Evolutionary conservation across 768 basidiomycete species (phyloP).

Genomic region (Leccinum disarticulatum): DNA sequence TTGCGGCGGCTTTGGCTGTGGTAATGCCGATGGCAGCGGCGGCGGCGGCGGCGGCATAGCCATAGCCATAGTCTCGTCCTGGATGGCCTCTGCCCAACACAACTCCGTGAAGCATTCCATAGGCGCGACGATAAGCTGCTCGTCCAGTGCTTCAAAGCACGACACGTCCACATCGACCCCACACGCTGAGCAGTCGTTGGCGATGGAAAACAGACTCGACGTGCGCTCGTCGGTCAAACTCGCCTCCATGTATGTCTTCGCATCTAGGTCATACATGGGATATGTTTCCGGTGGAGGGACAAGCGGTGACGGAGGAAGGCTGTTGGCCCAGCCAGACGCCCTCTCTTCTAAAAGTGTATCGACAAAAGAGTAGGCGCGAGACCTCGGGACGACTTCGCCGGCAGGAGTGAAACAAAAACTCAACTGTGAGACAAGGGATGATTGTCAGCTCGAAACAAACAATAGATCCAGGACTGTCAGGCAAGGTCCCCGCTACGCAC

Average conservation of each 20-base stretch:
- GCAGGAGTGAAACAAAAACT: slow-evolving; percentile 24
- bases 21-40: too few relatives aligned
- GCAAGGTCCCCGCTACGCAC: slow-evolving; percentile 15
- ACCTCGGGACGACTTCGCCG: slow-evolving; percentile 10
- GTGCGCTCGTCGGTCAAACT: slow-evolving; percentile 2
- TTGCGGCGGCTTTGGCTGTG: too few relatives aligned
- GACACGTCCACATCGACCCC: slow-evolving; percentile 37
- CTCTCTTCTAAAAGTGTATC: slow-evolving; percentile 13
- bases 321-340: slow-evolving; percentile 24
- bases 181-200: slow-evolving; percentile 27
- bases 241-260: slow-evolving; percentile 7
- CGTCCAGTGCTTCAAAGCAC: slow-evolving; percentile 39
- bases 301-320: slow-evolving; percentile 15
- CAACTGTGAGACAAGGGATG: slow-evolving; percentile 9
- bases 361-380: slow-evolving; percentile 17
- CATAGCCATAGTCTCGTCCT: slow-evolving; percentile 19
- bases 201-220: slow-evolving; percentile 14
- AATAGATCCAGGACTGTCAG: neutral
- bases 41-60: neutral
- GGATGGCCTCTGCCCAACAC: slow-evolving; percentile 40
- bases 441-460: slow-evolving; percentile 5
- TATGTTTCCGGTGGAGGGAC: slow-evolving; percentile 4
- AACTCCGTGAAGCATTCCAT: slow-evolving; percentile 39
- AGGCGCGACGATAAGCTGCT: slow-evolving; percentile 40
- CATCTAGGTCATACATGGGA: slow-evolving; percentile 8